These are phyloP conservation scores for Nicotiana paniculata DNA, from an alignment of 257 asterid genomes.

Conservation along the genomic window DNA sequence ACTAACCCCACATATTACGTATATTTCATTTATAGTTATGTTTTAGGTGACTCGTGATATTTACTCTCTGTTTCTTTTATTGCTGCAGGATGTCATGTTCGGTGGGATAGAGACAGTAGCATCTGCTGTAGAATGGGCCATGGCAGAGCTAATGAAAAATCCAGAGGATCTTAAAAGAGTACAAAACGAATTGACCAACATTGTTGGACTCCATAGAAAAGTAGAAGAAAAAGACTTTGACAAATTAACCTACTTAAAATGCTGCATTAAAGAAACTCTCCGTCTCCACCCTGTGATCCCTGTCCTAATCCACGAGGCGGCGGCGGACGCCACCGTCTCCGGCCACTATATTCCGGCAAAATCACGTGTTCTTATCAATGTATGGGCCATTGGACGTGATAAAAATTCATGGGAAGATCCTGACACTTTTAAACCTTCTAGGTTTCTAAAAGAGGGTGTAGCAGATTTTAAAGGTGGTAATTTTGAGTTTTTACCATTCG, in stretches of 20 bases:
- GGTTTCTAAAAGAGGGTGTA: slow-evolving; percentile 27
- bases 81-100: slow-evolving; percentile 39
- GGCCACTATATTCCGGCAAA: slow-evolving; percentile 36
- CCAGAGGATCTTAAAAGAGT: slow-evolving; percentile 28
- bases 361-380: slow-evolving; percentile 40
- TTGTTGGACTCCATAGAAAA: slow-evolving; percentile 32
- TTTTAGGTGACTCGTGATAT: background rate
- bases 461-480: slow-evolving; percentile 35
- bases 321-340: slow-evolving; percentile 20
- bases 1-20: no score
- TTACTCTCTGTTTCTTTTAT: background rate
- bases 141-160: slow-evolving; percentile 45
- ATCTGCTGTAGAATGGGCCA: slow-evolving; percentile 43
- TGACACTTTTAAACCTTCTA: slow-evolving; percentile 26
- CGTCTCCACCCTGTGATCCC: slow-evolving; percentile 58
- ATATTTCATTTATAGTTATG: background rate
- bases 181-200: slow-evolving; percentile 28
- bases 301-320: slow-evolving; percentile 39
- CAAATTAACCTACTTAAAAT: slow-evolving; percentile 32
- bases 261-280: slow-evolving; percentile 42
- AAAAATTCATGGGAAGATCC: slow-evolving; percentile 35
- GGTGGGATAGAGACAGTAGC: slow-evolving; percentile 52
- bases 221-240: slow-evolving; percentile 38
- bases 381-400: slow-evolving; percentile 51
- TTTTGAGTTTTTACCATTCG: slow-evolving; percentile 47